Conservation (phyloP, 345 rosid species). For the Hevea brasiliensis region DNA sequence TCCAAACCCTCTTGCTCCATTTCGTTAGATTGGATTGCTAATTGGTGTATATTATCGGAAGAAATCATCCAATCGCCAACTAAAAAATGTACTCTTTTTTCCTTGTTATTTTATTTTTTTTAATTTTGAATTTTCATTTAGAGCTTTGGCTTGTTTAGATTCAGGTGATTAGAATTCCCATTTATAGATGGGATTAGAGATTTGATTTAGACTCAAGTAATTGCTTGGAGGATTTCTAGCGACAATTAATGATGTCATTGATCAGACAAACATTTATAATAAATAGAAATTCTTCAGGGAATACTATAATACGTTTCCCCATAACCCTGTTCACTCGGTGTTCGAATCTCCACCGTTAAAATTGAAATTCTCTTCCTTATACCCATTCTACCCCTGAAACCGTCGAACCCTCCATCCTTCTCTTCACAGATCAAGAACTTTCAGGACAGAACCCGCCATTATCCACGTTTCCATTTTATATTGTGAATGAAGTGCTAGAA, state of each 20-base stretch:
- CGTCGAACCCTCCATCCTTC: not conserved
- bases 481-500: no score
- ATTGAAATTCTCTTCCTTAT: not conserved
- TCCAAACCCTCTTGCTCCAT: slow-evolving; percentile 85
- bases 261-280: not conserved
- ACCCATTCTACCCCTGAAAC: not conserved
- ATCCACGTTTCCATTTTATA: not conserved
- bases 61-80: slow-evolving; percentile 13
- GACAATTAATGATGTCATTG: slow-evolving; percentile 1
- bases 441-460: slow-evolving; percentile 3
- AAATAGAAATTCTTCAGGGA: not conserved
- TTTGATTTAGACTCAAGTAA: not conserved
- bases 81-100: not conserved
- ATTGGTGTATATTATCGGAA: slow-evolving; percentile 15
- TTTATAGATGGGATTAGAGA: slow-evolving; percentile 4
- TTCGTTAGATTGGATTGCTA: slow-evolving; percentile 41
- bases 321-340: no score
- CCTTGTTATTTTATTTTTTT: no score
- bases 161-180: slow-evolving; percentile 2
- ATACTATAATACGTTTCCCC: no score
- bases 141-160: slow-evolving; percentile 17
- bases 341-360: no score
- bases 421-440: slow-evolving; percentile 18
- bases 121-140: not conserved
- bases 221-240: not conserved